Percentiles rank a stretch among this genome's conserved stretches.
Conservation (phyloP, 2,329 filamentous ascomycete genomes). For the Bipolaris sorokiniana region DNA sequence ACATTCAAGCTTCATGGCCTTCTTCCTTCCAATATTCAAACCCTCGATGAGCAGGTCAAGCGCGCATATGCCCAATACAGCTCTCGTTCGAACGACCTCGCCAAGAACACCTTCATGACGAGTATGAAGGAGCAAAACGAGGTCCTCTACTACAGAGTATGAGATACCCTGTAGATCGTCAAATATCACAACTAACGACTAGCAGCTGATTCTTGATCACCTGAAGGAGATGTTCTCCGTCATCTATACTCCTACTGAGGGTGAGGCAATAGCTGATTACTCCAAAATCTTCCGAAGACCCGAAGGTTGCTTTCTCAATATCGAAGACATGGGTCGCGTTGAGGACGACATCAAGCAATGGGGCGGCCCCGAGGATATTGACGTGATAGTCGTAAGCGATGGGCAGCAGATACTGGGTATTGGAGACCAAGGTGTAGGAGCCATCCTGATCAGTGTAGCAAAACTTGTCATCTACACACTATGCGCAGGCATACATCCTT, state of each 20-base stretch:
- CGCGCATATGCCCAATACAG: constrained; percentile 83
- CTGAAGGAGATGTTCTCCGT: constrained; percentile 86
- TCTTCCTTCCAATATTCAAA: constrained; percentile 74
- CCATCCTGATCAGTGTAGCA: constrained; percentile 81
- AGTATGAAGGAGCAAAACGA: constrained; percentile 86
- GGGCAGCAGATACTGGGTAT: constrained; percentile 79
- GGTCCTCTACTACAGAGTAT: constrained; percentile 77
- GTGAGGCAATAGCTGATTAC: constrained; percentile 85
- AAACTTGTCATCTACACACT: constrained; percentile 83
- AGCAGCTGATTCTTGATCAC: constrained; percentile 73
- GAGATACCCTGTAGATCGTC: constrained; percentile 10
- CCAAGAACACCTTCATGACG: constrained; percentile 87
- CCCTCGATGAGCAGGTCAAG: constrained; percentile 74
- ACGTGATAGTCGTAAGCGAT: constrained; percentile 88
- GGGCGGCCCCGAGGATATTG: constrained; percentile 74
- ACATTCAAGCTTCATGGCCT: constrained; percentile 75
- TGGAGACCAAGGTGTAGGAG: constrained; percentile 86
- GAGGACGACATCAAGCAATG: constrained; percentile 71
- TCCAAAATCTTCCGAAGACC: constrained; percentile 77
- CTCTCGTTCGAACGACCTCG: constrained; percentile 66
- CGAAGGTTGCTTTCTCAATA: constrained; percentile 81
- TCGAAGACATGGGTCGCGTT: constrained; percentile 70
- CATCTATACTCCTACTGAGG: constrained; percentile 92
- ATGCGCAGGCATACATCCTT: constrained; percentile 85
- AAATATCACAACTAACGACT: constrained; percentile 8